These are phyloP conservation scores for Eimeria maxima DNA, from an alignment of 169 alveolate genomes.

Conservation along the genomic window DNA sequence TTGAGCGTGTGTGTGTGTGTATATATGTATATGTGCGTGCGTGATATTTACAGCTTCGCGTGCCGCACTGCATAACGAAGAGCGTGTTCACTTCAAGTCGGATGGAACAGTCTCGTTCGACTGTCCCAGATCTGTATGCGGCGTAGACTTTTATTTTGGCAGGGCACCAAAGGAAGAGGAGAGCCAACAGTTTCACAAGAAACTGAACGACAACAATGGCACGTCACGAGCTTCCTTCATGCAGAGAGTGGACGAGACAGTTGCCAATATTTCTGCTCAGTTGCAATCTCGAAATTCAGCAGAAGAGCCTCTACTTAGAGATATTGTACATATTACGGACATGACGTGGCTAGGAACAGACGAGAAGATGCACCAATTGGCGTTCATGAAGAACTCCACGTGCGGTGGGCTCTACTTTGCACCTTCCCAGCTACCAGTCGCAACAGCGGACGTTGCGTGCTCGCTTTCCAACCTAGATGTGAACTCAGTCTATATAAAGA, in stretches of 20 bases:
- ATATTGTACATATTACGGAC: slow-evolving; percentile 12
- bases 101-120: slow-evolving; percentile 37
- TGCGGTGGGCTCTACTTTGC: slow-evolving; percentile 69
- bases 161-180: background rate
- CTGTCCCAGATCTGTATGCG: slow-evolving; percentile 70
- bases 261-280: background rate
- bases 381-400: slow-evolving; percentile 26
- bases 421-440: slow-evolving; percentile 31
- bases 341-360: slow-evolving; percentile 58
- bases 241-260: background rate
- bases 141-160: slow-evolving; percentile 34
- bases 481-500: slow-evolving; percentile 13
- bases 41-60: background rate
- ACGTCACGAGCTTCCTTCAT: background rate
- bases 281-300: background rate
- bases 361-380: slow-evolving; percentile 24
- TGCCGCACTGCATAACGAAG: background rate
- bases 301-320: background rate
- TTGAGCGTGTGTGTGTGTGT: background rate
- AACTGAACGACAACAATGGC: background rate
- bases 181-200: background rate
- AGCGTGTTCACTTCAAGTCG: slow-evolving; percentile 41
- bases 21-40: too few relatives aligned
- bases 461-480: slow-evolving; percentile 43
- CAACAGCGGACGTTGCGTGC: slow-evolving; percentile 38